phyloP scores from a whole-genome alignment of 1,284 basidiomycete genomes.

The Puccinia coronata region DNA sequence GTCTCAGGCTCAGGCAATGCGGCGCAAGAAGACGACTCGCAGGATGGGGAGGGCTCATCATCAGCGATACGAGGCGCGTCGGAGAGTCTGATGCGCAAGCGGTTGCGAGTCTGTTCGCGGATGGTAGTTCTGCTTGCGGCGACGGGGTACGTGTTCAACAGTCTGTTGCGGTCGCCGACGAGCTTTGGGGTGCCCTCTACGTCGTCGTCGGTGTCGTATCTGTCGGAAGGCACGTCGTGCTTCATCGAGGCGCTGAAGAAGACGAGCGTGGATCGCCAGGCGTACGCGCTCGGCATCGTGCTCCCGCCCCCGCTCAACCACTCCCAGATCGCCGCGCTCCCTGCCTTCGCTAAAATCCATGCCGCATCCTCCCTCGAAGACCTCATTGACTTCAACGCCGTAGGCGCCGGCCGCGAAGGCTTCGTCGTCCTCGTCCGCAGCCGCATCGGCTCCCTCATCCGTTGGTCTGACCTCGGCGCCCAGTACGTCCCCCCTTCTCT shows the following conservation, averaged over 20 bases:
- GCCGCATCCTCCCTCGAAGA: neutral
- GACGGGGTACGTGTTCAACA: constrained; percentile 8
- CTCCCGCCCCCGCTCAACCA: neutral
- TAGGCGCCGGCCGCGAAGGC: constrained; percentile 6
- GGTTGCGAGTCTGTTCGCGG: neutral
- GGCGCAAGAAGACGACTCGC: neutral
- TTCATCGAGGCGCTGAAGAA: neutral
- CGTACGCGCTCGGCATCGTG: neutral
- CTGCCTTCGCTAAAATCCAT: neutral
- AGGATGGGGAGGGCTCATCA: too few species aligned
- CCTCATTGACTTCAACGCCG: constrained; percentile 14
- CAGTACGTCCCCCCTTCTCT: neutral
- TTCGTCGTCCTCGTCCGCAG: neutral
- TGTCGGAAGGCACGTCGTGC: neutral
- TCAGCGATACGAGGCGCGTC: neutral
- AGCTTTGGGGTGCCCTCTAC: neutral
- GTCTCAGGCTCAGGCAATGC: neutral
- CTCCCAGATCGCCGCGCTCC: too few species aligned
- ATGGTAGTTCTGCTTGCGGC: neutral
- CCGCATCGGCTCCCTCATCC: neutral
- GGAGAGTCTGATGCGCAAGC: neutral
- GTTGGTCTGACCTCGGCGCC: neutral
- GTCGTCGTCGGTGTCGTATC: too few species aligned
- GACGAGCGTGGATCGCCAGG: neutral
- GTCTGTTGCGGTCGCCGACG: too few species aligned